phyloP scores from a whole-genome alignment of 106 monocot species.

The Platanthera guangdongensis region DNA sequence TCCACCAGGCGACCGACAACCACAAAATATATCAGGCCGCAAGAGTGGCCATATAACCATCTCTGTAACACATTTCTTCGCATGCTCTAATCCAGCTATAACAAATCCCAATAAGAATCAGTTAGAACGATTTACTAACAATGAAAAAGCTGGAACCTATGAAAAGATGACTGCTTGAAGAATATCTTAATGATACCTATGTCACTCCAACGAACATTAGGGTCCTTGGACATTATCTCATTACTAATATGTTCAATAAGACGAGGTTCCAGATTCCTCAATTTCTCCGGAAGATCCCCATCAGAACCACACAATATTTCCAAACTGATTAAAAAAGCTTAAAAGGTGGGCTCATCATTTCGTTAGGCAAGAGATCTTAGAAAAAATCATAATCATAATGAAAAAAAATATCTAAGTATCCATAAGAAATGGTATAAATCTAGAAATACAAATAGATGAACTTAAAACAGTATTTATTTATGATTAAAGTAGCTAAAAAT shows the following conservation, averaged over 20 bases:
- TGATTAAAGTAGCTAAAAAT: neutral
- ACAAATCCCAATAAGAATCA: constrained; percentile 4
- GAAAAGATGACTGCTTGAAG: neutral
- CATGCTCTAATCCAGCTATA: constrained; percentile 98
- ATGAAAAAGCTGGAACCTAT: neutral
- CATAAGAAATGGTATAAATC: neutral
- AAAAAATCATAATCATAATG: neutral
- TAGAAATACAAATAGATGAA: constrained; percentile 1
- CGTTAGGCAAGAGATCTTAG: neutral
- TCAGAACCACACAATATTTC: constrained; percentile 87
- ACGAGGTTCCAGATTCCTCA: constrained; percentile 94
- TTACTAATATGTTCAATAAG: constrained; percentile 98
- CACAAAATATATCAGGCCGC: constrained; percentile 93
- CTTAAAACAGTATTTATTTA: neutral
- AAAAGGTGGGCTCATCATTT: constrained; percentile 3
- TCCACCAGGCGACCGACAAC: constrained; percentile 90
- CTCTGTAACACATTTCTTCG: constrained; percentile 97
- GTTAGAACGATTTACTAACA: constrained; percentile 2
- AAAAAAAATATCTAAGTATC: neutral
- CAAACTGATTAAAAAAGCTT: constrained; percentile 36
- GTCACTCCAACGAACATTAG: constrained; percentile 96
- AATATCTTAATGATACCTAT: constrained; percentile 53
- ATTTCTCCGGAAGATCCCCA: constrained; percentile 95
- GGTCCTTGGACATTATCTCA: constrained; percentile 98
- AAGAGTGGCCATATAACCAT: constrained; percentile 99